Conservation (phyloP, 2,329 filamentous ascomycete genomes). For the Zymoseptoria crescenta region DNA sequence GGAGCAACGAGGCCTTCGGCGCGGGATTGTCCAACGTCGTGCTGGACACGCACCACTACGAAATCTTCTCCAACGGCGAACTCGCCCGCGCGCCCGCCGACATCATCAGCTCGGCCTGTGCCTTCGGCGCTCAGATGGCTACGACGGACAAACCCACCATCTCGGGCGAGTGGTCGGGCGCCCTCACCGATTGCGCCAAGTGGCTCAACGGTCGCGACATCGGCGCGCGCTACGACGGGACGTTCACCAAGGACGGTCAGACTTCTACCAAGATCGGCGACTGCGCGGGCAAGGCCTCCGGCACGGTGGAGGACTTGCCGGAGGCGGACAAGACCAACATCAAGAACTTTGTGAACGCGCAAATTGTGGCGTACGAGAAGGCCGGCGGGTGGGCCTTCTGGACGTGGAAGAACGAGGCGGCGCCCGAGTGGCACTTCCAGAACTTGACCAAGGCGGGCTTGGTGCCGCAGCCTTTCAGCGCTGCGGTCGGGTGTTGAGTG, state of each 20-base stretch:
- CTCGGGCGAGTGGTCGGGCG: conserved; percentile 61
- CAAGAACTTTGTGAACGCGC: conserved; percentile 39
- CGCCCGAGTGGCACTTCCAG: conserved; percentile 44
- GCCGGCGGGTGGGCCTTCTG: conserved; percentile 44
- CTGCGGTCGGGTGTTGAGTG: conserved; percentile 12
- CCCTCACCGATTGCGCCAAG: conserved; percentile 54
- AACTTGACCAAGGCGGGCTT: conserved; percentile 34
- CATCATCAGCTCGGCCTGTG: conserved; percentile 38
- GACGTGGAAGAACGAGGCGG: conserved; percentile 45
- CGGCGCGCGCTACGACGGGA: conserved; percentile 55
- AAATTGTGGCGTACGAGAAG: conserved; percentile 43
- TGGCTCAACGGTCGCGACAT: conserved; percentile 48
- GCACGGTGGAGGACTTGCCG: conserved; percentile 36
- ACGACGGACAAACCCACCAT: conserved; percentile 52
- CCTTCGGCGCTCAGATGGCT: conserved; percentile 40
- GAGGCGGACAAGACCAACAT: conserved; percentile 38
- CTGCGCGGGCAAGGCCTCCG: conserved; percentile 39
- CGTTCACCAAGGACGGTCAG: conserved; percentile 32
- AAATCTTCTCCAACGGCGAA: conserved; percentile 36
- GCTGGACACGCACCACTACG: conserved; percentile 42
- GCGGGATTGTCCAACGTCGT: conserved; percentile 38
- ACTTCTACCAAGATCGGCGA: conserved; percentile 34
- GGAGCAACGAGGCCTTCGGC: conserved; percentile 35
- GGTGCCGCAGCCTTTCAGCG: conserved; percentile 21
- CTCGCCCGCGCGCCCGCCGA: conserved; percentile 32